phyloP scores from a whole-genome alignment of 2,329 filamentous ascomycete species.

The Pezicula carpinea region DNA sequence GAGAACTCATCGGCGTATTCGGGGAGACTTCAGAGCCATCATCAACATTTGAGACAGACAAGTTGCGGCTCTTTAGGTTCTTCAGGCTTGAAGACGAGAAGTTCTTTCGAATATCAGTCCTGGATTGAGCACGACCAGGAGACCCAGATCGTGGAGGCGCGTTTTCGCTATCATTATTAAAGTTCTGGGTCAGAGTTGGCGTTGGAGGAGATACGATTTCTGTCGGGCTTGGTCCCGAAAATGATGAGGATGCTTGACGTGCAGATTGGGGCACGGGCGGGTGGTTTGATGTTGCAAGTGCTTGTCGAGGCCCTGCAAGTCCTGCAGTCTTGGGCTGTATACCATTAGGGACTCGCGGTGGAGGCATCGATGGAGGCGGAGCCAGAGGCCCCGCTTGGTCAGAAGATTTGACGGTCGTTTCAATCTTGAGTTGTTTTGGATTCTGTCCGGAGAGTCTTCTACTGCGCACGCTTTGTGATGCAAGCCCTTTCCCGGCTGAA shows the following conservation, averaged over 20 bases:
- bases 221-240: slow-evolving; percentile 17
- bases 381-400: slow-evolving; percentile 12
- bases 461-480: slow-evolving; percentile 57
- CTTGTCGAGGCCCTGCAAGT: slow-evolving; percentile 15
- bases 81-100: slow-evolving; percentile 66
- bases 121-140: slow-evolving; percentile 43
- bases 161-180: slow-evolving; percentile 28
- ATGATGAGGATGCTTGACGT: slow-evolving; percentile 24
- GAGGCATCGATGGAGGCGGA: slow-evolving; percentile 23
- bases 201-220: slow-evolving; percentile 27
- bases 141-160: slow-evolving; percentile 42
- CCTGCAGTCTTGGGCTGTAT: slow-evolving; percentile 24
- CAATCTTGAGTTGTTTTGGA: slow-evolving; percentile 80
- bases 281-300: slow-evolving; percentile 8
- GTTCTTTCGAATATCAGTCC: slow-evolving; percentile 53
- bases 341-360: slow-evolving; percentile 11
- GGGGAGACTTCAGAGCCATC: slow-evolving; percentile 63
- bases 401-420: slow-evolving; percentile 48
- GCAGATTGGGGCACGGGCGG: slow-evolving; percentile 20
- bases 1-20: slow-evolving; percentile 64
- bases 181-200: slow-evolving; percentile 23
- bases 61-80: slow-evolving; percentile 69
- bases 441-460: slow-evolving; percentile 78
- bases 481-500: slow-evolving; percentile 32
- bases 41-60: slow-evolving; percentile 60